phyloP scores from a whole-genome alignment of 306 rosid genomes.

The Lathyrus tuberosus region DNA sequence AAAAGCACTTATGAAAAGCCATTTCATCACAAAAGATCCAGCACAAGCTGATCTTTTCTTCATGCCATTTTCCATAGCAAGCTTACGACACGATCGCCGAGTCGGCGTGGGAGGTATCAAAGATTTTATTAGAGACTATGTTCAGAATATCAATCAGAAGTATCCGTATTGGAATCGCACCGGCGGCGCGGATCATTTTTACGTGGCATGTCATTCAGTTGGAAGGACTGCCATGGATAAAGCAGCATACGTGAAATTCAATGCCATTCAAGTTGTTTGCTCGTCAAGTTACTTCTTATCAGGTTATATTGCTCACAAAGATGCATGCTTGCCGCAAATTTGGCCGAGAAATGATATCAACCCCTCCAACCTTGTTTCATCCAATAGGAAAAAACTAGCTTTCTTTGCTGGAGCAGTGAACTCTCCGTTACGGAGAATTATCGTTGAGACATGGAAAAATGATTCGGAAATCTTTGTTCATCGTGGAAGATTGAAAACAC shows the following conservation, averaged over 20 bases:
- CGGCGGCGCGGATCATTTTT: conserved; percentile 75
- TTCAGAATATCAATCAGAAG: conserved; percentile 52
- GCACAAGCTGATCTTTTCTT: conserved; percentile 74
- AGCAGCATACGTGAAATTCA: conserved; percentile 58
- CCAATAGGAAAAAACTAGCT: conserved; percentile 72
- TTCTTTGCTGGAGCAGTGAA: conserved; percentile 85
- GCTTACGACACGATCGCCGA: conserved; percentile 68
- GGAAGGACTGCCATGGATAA: conserved; percentile 78
- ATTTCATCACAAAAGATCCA: conserved; percentile 65
- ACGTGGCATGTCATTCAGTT: conserved; percentile 84
- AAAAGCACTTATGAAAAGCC: conserved; percentile 62
- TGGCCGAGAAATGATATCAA: conserved; percentile 64
- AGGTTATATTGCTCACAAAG: conserved; percentile 72
- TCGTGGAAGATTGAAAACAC: conserved; percentile 68
- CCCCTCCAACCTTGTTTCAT: conserved; percentile 56
- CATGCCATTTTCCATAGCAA: conserved; percentile 80
- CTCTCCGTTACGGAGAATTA: conserved; percentile 57
- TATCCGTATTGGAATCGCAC: conserved; percentile 78
- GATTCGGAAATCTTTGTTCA: conserved; percentile 78
- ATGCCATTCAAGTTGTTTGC: conserved; percentile 76
- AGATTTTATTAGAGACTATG: conserved; percentile 64
- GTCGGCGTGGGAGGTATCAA: conserved; percentile 73
- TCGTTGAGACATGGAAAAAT: conserved; percentile 66
- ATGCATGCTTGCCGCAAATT: conserved; percentile 75
- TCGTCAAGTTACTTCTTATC: conserved; percentile 69